Evolutionary conservation across 495 filamentous ascomycete species (phyloP), one percentile per base, ranked within the genome.

Genomic region (Aspergillus avenaceus): DNA sequence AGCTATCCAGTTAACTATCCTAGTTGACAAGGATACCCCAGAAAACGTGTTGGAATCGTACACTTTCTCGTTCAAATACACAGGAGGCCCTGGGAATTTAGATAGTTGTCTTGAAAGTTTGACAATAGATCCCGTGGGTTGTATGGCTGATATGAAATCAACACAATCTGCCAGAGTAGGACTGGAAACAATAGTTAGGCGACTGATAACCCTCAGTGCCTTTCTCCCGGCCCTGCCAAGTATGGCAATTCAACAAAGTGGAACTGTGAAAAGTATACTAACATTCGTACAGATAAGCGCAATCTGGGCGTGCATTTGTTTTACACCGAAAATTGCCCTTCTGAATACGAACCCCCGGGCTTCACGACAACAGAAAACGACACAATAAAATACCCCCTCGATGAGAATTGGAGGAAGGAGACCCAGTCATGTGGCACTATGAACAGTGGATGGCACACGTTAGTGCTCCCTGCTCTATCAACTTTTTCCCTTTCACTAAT

Each of bases 61-160:
- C 50, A 77, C 72, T 0, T 80, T 80, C 55, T 72, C 68, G 6
- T 75, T 81, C 54, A 70, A 64, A 16, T 81, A 78, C 50, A 49
- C 46, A 13, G 38, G 53, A n/a, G 48, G 45, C 3, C 6, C 50
- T 5, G 47, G 56, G 2, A 45, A 60, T 26, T 34, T 56, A 5
- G 44, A 54, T n/a, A 56, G 42, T 21, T 52, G 58, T 22, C 47
- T 75, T 18, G 53, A 64, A 24, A 70, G 66, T 29, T 16, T 66
- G 26, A 61, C 60, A 0, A 44, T 78, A 24, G 64, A 71, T 21
- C 52, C 73, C 12, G 49, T 64, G 12, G 60, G 66, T 11, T 69
- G 63, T 40, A 55, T 61, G 6, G 67, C 63, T 16, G 49, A 64
- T 18, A 55, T 56, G 18, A 59, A 71, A n/a, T 67, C 69, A 3